These are phyloP conservation scores for Aspergillus alliaceus DNA, from an alignment of 2,329 filamentous ascomycete genomes.

Conservation along the genomic window DNA sequence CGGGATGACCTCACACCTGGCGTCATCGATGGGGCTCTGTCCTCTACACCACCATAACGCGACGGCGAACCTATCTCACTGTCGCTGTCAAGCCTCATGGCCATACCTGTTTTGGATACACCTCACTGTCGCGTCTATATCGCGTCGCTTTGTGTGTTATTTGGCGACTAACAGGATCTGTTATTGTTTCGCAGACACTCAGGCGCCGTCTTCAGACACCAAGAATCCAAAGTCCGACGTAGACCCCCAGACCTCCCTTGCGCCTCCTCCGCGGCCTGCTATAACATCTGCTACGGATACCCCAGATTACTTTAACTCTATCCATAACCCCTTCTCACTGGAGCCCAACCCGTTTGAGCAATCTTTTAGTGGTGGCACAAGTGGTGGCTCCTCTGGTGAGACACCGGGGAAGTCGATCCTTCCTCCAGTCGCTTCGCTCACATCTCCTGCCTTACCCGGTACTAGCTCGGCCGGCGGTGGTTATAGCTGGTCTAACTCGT, in stretches of 20 bases:
- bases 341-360: conserved; percentile 98
- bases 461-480: conserved; percentile 66
- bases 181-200: conserved; percentile 25
- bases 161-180: conserved; percentile 22
- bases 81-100: conserved; percentile 14
- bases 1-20: conserved; percentile 39
- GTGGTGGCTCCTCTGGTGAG: conserved; percentile 55
- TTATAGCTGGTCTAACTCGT: conserved; percentile 80
- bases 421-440: conserved; percentile 85
- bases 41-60: not conserved
- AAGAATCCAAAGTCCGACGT: conserved; percentile 47
- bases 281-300: conserved; percentile 56
- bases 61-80: conserved; percentile 18
- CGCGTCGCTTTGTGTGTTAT: not conserved
- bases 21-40: conserved; percentile 33
- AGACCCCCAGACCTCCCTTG: conserved; percentile 65
- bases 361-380: conserved; percentile 66
- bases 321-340: conserved; percentile 55
- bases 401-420: conserved; percentile 81
- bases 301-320: conserved; percentile 68
- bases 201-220: conserved; percentile 31
- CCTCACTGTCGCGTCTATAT: not conserved
- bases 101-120: conserved; percentile 10
- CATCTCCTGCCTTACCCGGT: conserved; percentile 82
- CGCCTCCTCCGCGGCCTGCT: conserved; percentile 65